A percentile compares a stretch with the other conserved stretches of the same genome.
Conservation (phyloP, 345 rosid genomes). For the Salix suchowensis region DNA sequence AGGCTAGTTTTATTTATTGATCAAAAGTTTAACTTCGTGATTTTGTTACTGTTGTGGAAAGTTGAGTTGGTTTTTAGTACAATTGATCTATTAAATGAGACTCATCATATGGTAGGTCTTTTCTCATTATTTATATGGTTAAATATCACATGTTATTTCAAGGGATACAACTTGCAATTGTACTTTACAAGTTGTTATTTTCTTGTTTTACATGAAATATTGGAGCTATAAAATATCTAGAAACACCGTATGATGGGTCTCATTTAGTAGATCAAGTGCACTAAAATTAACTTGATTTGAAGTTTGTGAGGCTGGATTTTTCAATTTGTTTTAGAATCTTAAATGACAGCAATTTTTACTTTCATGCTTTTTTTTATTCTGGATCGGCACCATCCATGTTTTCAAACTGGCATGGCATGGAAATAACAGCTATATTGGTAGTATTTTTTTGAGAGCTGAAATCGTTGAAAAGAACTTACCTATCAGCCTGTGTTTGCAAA, state of each 20-base stretch:
- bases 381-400: background rate
- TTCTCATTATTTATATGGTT: background rate
- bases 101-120: conserved; percentile 1
- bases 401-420: no score
- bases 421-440: no score
- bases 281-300: background rate
- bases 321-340: background rate
- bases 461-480: no score
- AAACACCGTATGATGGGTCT: background rate
- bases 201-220: background rate
- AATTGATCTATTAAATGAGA: conserved; percentile 3
- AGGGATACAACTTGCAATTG: background rate
- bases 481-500: no score
- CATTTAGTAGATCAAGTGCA: conserved; percentile 6
- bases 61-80: background rate
- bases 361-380: no score
- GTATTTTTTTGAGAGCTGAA: no score
- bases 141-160: background rate
- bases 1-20: background rate
- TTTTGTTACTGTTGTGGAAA: background rate
- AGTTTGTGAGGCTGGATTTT: background rate
- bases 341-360: no score
- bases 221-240: background rate
- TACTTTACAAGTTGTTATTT: background rate
- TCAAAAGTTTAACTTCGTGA: background rate